Evolutionary conservation across 2,329 filamentous ascomycete species (phyloP), one percentile per base, ranked within the genome.

Genomic region (Paraconiothyrium sp.): DNA sequence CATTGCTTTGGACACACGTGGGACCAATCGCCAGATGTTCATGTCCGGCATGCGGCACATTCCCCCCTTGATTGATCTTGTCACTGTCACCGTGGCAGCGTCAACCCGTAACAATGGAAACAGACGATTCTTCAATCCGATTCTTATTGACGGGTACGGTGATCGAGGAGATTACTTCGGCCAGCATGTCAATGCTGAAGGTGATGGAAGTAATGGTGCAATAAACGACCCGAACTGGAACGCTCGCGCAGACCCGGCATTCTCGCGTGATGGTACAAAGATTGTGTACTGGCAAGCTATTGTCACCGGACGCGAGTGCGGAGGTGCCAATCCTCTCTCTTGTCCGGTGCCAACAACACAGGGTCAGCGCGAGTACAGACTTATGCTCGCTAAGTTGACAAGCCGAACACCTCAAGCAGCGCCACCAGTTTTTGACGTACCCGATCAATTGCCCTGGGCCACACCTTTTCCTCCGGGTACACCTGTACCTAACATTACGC

Each of bases 201-300:
- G 67, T 5, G 55, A 68, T 34, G 61, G 57, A 8, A 55, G 58
- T 43, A 35, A 57, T 4, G 62, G 62, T 11, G 57, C 59, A 1
- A 60, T 81, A n/a, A 80, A 81, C 57, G 82, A 84, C 57, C 79
- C 82, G 0, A 75, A 82, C 30, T 84, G 83, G 83, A 84, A 84
- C 64, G 83, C 73, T 4, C 69, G 72, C 11, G 83, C 83, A 5
- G 83, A 84, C 64, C 83, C 81, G 2, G 72, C 68, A 1, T 82
- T 74, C 48, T 81, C 79, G 1, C 72, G 65, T 1, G 83, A 84
- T 62, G 76, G 78, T 5, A 84, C 81, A 0, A 65, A 72, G 1
- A 77, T 84, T 39, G 78, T 77, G 0, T 85, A 81, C 62, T 83
- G 70, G 68, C 79, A 85, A 63, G 70, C 69, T 3, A 67, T 81